Evolutionary conservation across 768 basidiomycete species (phyloP).

Genomic region (Xerocomellus intermedius): DNA sequence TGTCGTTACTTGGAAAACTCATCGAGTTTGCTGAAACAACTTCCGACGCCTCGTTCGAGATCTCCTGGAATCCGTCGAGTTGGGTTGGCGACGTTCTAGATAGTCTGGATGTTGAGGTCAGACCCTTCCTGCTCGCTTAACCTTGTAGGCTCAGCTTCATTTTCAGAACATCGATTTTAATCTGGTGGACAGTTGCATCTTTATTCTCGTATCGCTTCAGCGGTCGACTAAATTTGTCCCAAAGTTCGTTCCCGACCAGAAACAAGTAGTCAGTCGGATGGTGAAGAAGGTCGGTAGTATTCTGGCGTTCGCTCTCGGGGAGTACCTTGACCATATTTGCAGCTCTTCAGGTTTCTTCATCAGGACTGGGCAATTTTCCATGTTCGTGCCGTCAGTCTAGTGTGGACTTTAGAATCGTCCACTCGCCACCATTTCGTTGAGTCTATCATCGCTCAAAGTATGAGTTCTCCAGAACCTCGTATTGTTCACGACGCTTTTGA

Average conservation of each 20-base stretch:
- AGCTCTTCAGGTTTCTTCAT: constrained; percentile 74
- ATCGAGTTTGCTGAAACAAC: constrained; percentile 40
- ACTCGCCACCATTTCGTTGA: constrained; percentile 66
- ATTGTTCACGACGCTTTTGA: constrained; percentile 65
- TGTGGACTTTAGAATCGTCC: constrained; percentile 73
- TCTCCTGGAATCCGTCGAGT: constrained; percentile 58
- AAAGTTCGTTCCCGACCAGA: constrained; percentile 51
- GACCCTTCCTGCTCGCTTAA: constrained; percentile 6
- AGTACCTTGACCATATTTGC: constrained; percentile 15
- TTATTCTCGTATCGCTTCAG: constrained; percentile 55
- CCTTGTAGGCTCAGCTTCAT: constrained; percentile 3
- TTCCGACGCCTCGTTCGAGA: constrained; percentile 29
- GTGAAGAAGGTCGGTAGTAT: constrained; percentile 43
- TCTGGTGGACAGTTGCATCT: constrained; percentile 61
- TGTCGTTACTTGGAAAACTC: constrained; percentile 53
- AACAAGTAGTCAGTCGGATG: constrained; percentile 57
- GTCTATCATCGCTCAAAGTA: constrained; percentile 70
- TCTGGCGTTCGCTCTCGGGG: neutral
- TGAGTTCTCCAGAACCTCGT: constrained; percentile 53
- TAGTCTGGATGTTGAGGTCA: constrained; percentile 56
- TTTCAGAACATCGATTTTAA: constrained; percentile 51
- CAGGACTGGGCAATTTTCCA: constrained; percentile 71
- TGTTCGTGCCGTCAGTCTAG: constrained; percentile 71
- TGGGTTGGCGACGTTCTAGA: constrained; percentile 63
- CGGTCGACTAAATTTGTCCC: constrained; percentile 51